phyloP scores from a whole-genome alignment of 1,284 basidiomycete genomes.

The Irpex lacteus region DNA sequence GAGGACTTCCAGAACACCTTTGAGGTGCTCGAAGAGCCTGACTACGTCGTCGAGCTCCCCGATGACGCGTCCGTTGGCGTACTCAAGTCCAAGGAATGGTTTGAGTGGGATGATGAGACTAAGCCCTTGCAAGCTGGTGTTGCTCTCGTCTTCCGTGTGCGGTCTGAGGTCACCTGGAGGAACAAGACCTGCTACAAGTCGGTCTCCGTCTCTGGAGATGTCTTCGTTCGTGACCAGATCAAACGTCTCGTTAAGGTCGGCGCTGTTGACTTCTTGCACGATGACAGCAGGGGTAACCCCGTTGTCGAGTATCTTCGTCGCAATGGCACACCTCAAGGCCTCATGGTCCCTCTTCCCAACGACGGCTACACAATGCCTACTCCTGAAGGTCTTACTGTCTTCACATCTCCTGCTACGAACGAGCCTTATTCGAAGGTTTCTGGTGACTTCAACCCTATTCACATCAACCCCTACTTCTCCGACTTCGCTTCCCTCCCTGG shows the following conservation, averaged over 20 bases:
- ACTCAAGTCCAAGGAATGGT: constrained; percentile 96
- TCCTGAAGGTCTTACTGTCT: constrained; percentile 53
- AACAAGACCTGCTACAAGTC: constrained; percentile 85
- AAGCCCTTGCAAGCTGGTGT: constrained; percentile 79
- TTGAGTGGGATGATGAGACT: constrained; percentile 88
- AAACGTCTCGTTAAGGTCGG: constrained; percentile 88
- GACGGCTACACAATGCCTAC: constrained; percentile 83
- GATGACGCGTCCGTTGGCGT: constrained; percentile 87
- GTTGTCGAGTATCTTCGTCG: constrained; percentile 93
- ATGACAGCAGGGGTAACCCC: constrained; percentile 90
- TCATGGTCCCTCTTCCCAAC: constrained; percentile 75
- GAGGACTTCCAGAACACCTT: constrained; percentile 95
- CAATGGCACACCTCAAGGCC: constrained; percentile 78
- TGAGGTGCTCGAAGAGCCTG: constrained; percentile 86
- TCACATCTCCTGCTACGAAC: constrained; percentile 84
- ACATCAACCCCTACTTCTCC: constrained; percentile 98
- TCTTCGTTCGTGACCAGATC: constrained; percentile 83
- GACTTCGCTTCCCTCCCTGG: constrained; percentile 91
- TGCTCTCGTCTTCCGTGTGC: constrained; percentile 85
- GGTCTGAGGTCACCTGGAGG: constrained; percentile 87
- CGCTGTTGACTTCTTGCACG: constrained; percentile 82
- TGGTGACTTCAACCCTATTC: constrained; percentile 98
- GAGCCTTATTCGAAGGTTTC: constrained; percentile 95
- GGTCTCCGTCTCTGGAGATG: constrained; percentile 81
- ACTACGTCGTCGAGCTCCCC: constrained; percentile 78